These are phyloP conservation scores for Galerina sulciceps DNA, from an alignment of 768 basidiomycete genomes.

Conservation along the genomic window DNA sequence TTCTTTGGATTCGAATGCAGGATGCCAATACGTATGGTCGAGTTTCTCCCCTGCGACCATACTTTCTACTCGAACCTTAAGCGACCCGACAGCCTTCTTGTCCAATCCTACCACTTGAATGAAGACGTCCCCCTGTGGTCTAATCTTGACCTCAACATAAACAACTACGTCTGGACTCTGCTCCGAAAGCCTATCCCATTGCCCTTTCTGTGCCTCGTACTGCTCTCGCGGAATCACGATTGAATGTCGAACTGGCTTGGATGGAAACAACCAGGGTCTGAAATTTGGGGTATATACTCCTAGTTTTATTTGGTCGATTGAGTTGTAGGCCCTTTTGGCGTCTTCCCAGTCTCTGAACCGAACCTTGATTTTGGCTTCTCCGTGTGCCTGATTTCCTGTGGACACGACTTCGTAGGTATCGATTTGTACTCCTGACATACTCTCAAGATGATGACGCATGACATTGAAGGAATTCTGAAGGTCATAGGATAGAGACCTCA, in stretches of 20 bases:
- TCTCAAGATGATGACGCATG: slow-evolving; percentile 6
- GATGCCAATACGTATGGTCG: slow-evolving; percentile 52
- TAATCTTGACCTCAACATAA: slow-evolving; percentile 22
- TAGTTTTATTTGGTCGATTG: slow-evolving; percentile 33
- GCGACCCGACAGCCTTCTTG: slow-evolving; percentile 54
- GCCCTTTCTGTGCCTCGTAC: slow-evolving; percentile 51
- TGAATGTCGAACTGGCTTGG: slow-evolving; percentile 53
- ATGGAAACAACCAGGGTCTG: slow-evolving; percentile 18
- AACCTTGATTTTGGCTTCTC: slow-evolving; percentile 35
- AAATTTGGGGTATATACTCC: not conserved
- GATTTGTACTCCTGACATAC: slow-evolving; percentile 14
- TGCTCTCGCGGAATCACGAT: slow-evolving; percentile 52
- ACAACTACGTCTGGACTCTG: slow-evolving; percentile 34
- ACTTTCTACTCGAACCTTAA: slow-evolving; percentile 65
- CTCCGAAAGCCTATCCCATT: slow-evolving; percentile 51
- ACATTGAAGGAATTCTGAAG: slow-evolving; percentile 5
- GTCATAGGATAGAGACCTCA: slow-evolving; percentile 10
- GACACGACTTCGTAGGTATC: slow-evolving; percentile 20
- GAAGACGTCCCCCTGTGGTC: slow-evolving; percentile 28
- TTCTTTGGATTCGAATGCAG: slow-evolving; percentile 33
- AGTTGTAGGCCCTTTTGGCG: slow-evolving; percentile 42
- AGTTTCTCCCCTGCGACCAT: slow-evolving; percentile 55
- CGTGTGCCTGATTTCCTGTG: not conserved
- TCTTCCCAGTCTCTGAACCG: slow-evolving; percentile 54
- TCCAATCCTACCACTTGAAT: slow-evolving; percentile 54